Evolutionary conservation across 2,329 filamentous ascomycete species (phyloP).

Genomic region (Neurospora sp.): DNA sequence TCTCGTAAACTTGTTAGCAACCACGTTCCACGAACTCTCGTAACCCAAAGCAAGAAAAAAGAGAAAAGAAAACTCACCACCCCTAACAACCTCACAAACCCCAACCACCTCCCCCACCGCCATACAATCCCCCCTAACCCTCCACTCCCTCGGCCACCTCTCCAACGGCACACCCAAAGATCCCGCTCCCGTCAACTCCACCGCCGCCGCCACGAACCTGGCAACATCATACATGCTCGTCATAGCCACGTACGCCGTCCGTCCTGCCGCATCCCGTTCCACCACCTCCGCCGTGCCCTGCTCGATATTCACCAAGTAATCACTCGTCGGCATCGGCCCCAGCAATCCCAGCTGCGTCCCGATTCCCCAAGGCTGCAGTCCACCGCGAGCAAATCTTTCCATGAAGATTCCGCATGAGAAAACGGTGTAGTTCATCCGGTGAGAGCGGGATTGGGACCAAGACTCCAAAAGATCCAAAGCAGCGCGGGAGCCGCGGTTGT

Average conservation of each 20-base stretch:
- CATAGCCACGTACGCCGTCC: constrained; percentile 49
- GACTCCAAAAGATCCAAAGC: constrained; percentile 47
- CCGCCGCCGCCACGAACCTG: constrained; percentile 58
- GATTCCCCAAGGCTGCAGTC: constrained; percentile 46
- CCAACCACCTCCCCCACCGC: constrained; percentile 49
- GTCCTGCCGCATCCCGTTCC: constrained; percentile 39
- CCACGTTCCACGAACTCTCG: no score
- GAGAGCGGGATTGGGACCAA: constrained; percentile 34
- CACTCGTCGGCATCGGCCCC: constrained; percentile 36
- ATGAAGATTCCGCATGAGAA: constrained; percentile 71
- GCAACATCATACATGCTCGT: constrained; percentile 63
- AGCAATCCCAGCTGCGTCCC: constrained; percentile 44
- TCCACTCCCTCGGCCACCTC: constrained; percentile 59
- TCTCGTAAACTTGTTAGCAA: no score
- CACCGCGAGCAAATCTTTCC: constrained; percentile 61
- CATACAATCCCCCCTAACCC: constrained; percentile 58
- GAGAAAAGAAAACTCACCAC: constrained; percentile 27
- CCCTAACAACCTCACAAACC: constrained; percentile 37
- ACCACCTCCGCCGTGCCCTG: constrained; percentile 50
- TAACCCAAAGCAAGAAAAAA: background rate
- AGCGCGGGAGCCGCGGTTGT: constrained; percentile 44
- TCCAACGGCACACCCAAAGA: constrained; percentile 32
- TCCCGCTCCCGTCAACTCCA: constrained; percentile 32
- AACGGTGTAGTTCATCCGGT: constrained; percentile 55
- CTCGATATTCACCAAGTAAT: constrained; percentile 56